Evolutionary conservation across 768 basidiomycete genomes (phyloP).

Genomic region (Austroboletus eburneus): DNA sequence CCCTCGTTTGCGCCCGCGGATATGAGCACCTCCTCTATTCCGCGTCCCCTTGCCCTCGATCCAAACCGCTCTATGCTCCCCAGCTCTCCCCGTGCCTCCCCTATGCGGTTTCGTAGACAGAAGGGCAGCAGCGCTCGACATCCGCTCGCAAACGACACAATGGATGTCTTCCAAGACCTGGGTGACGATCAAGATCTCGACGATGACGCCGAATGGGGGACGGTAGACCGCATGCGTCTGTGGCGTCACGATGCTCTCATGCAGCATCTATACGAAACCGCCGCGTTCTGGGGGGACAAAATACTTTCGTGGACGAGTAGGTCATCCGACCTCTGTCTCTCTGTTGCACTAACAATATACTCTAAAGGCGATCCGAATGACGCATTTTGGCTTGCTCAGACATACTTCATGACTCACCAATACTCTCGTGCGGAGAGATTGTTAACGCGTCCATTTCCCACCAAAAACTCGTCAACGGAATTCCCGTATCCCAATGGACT

Average conservation of each 20-base stretch:
- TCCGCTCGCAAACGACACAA: constrained; percentile 74
- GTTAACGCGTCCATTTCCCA: constrained; percentile 81
- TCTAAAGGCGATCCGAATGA: constrained; percentile 87
- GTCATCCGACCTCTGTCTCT: constrained; percentile 27
- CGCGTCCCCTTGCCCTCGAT: constrained; percentile 60
- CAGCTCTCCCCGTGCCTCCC: constrained; percentile 69
- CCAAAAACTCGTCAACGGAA: constrained; percentile 39
- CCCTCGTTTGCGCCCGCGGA: constrained; percentile 70
- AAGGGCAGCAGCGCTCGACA: constrained; percentile 57
- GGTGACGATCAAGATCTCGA: constrained; percentile 55
- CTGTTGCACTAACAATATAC: constrained; percentile 1
- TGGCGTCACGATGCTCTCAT: constrained; percentile 98
- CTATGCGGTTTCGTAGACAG: constrained; percentile 49
- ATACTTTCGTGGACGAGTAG: constrained; percentile 92
- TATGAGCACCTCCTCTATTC: constrained; percentile 53
- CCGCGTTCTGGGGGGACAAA: constrained; percentile 98
- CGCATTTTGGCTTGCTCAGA: constrained; percentile 98
- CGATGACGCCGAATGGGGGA: constrained; percentile 71
- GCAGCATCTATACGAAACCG: constrained; percentile 97
- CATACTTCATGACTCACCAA: constrained; percentile 93
- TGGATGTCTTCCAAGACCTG: constrained; percentile 71
- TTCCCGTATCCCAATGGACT: constrained; percentile 25
- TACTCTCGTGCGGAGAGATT: constrained; percentile 92
- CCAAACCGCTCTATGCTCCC: constrained; percentile 77
- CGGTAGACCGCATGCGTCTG: constrained; percentile 92